A percentile compares a stretch with the other conserved stretches of the same genome.
Evolutionary conservation across 768 basidiomycete genomes (phyloP).

Genomic region (Holtermannia corniformis): DNA sequence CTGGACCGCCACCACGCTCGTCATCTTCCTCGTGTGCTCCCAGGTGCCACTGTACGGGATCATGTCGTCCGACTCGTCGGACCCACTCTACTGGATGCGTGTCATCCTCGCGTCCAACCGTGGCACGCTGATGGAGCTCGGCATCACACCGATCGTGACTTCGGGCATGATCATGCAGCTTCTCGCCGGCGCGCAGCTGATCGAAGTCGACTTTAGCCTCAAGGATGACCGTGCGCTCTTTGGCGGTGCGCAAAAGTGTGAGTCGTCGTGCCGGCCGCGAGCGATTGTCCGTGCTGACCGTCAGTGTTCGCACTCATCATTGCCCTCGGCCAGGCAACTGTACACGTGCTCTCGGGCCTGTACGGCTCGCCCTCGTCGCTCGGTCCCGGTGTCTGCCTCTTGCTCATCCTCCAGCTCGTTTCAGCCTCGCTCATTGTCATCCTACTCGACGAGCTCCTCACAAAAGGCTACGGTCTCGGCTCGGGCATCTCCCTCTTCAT

Average conservation of each 20-base stretch:
- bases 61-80: slow-evolving; percentile 98
- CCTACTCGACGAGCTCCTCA: slow-evolving; percentile 94
- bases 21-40: slow-evolving; percentile 98
- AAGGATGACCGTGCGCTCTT: slow-evolving; percentile 96
- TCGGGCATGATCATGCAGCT: slow-evolving; percentile 99
- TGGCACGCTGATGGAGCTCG: slow-evolving; percentile 98
- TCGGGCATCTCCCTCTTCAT: slow-evolving; percentile 98
- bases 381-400: slow-evolving; percentile 91
- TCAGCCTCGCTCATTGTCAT: slow-evolving; percentile 93
- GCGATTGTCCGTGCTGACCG: background rate
- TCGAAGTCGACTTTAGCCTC: slow-evolving; percentile 92
- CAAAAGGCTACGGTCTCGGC: slow-evolving; percentile 97
- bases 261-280: slow-evolving; percentile 36
- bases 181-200: slow-evolving; percentile 89
- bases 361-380: slow-evolving; percentile 89
- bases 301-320: slow-evolving; percentile 95
- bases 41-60: slow-evolving; percentile 99
- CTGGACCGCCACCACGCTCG: slow-evolving; percentile 98
- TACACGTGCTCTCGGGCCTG: slow-evolving; percentile 92
- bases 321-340: slow-evolving; percentile 88
- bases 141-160: slow-evolving; percentile 94
- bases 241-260: slow-evolving; percentile 92
- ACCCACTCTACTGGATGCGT: slow-evolving; percentile 99
- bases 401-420: slow-evolving; percentile 92
- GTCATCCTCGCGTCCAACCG: slow-evolving; percentile 98